A percentile compares a stretch with the other conserved stretches of the same genome.
These are phyloP conservation scores for Umbelopsis sp. DNA, from an alignment of 192 early-diverging fungal genomes.

Conservation along the genomic window DNA sequence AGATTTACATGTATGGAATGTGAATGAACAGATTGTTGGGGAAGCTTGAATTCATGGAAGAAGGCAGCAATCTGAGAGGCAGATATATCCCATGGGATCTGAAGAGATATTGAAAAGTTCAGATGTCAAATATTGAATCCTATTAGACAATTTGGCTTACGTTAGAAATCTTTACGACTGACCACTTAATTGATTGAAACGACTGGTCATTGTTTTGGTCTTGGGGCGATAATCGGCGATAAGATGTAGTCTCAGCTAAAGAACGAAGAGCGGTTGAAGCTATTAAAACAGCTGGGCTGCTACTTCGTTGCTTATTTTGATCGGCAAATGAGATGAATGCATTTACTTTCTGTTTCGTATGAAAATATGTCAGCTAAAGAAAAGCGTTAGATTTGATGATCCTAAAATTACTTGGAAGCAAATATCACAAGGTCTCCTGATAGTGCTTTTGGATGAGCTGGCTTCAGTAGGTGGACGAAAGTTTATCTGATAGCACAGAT, in stretches of 20 bases:
- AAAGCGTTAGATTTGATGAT: background rate
- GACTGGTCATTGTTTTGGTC: background rate
- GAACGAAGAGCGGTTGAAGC: background rate
- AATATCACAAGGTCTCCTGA: background rate
- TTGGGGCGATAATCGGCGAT: background rate
- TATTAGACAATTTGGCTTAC: background rate
- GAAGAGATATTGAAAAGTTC: background rate
- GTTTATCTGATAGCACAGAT: conserved; percentile 10
- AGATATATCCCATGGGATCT: conserved; percentile 20
- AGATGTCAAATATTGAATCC: background rate
- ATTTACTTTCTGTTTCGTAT: too few species aligned
- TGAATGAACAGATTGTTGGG: background rate
- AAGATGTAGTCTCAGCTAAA: conserved; percentile 2
- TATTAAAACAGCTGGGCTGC: too few species aligned
- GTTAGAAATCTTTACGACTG: conserved; percentile 1
- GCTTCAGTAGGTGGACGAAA: background rate
- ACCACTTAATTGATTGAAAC: background rate
- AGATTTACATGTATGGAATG: conserved; percentile 7
- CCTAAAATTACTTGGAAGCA: background rate
- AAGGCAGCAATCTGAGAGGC: background rate
- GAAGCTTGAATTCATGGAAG: background rate
- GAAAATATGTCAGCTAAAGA: too few species aligned
- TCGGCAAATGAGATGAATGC: too few species aligned
- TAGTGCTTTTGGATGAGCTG: background rate
- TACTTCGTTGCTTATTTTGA: too few species aligned